Evolutionary conservation across 768 basidiomycete species (phyloP).

Genomic region (Auricularia cornea): DNA sequence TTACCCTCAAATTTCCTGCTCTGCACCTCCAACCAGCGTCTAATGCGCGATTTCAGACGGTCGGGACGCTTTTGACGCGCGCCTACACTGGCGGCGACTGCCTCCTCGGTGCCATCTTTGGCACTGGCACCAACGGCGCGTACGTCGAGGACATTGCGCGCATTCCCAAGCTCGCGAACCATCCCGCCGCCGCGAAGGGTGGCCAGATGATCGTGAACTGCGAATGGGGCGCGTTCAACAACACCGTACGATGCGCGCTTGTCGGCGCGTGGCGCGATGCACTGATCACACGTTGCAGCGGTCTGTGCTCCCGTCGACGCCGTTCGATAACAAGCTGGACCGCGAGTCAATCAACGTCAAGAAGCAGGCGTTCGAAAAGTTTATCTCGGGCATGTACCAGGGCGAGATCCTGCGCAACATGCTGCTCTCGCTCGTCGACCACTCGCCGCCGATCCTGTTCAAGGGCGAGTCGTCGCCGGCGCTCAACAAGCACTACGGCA

Average conservation of each 20-base stretch:
- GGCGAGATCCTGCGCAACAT: constrained; percentile 89
- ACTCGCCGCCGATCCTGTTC: constrained; percentile 70
- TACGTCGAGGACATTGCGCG: constrained; percentile 75
- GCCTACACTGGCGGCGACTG: constrained; percentile 92
- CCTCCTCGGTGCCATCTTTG: constrained; percentile 82
- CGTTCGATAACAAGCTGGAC: constrained; percentile 88
- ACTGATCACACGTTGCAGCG: constrained; percentile 39
- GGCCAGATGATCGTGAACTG: constrained; percentile 92
- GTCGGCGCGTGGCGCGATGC: constrained; percentile 1
- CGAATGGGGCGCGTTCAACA: constrained; percentile 98
- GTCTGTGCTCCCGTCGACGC: constrained; percentile 73
- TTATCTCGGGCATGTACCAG: constrained; percentile 98
- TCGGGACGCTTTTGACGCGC: constrained; percentile 86
- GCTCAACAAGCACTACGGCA: constrained; percentile 86
- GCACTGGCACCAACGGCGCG: constrained; percentile 97
- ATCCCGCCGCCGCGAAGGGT: constrained; percentile 46
- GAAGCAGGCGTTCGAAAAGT: constrained; percentile 94
- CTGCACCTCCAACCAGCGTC: constrained; percentile 1
- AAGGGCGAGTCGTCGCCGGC: constrained; percentile 59
- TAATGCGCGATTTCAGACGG: constrained; percentile 50
- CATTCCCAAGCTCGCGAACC: constrained; percentile 73
- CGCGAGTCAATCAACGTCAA: constrained; percentile 90
- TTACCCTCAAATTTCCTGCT: constrained; percentile 5
- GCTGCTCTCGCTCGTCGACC: constrained; percentile 73
- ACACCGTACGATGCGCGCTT: constrained; percentile 49